phyloP scores from a whole-genome alignment of 2,329 filamentous ascomycete genomes.

The Pseudogymnoascus sp. region DNA sequence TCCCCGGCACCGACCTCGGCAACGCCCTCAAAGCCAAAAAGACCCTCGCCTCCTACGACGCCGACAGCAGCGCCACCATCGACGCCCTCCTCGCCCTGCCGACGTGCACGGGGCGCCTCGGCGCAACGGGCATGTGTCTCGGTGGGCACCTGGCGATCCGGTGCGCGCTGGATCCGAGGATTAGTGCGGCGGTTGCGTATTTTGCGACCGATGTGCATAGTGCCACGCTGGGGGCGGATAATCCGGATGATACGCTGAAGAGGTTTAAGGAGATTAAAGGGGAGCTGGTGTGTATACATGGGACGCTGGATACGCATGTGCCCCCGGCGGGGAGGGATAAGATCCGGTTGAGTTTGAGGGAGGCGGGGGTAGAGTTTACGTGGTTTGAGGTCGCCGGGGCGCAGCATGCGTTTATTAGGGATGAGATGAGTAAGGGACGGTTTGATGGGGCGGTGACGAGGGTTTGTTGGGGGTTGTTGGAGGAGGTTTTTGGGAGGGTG shows the following conservation, averaged over 20 bases:
- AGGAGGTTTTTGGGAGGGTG: conserved; percentile 73
- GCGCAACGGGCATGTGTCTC: conserved; percentile 82
- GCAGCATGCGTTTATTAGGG: conserved; percentile 89
- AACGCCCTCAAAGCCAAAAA: conserved; percentile 82
- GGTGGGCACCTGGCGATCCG: conserved; percentile 77
- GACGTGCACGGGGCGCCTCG: conserved; percentile 74
- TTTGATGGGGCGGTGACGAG: conserved; percentile 84
- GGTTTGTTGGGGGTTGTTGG: conserved; percentile 81
- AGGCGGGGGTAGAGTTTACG: conserved; percentile 63
- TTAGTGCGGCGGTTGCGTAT: conserved; percentile 73
- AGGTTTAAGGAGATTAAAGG: conserved; percentile 60
- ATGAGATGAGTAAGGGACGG: conserved; percentile 86
- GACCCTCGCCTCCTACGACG: conserved; percentile 80
- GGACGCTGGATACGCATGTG: conserved; percentile 84
- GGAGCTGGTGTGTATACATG: conserved; percentile 84
- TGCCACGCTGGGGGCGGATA: conserved; percentile 62
- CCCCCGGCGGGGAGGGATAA: conserved; percentile 73
- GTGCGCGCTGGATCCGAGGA: conserved; percentile 64
- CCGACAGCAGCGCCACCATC: conserved; percentile 60
- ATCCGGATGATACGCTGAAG: conserved; percentile 53
- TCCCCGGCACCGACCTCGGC: conserved; percentile 75
- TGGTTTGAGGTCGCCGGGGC: conserved; percentile 92
- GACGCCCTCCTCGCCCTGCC: conserved; percentile 61
- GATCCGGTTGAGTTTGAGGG: conserved; percentile 73
- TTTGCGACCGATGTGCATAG: conserved; percentile 90